Evolutionary conservation across 148 eudicot species (phyloP).

Genomic region (Chenopodium berlandieri): DNA sequence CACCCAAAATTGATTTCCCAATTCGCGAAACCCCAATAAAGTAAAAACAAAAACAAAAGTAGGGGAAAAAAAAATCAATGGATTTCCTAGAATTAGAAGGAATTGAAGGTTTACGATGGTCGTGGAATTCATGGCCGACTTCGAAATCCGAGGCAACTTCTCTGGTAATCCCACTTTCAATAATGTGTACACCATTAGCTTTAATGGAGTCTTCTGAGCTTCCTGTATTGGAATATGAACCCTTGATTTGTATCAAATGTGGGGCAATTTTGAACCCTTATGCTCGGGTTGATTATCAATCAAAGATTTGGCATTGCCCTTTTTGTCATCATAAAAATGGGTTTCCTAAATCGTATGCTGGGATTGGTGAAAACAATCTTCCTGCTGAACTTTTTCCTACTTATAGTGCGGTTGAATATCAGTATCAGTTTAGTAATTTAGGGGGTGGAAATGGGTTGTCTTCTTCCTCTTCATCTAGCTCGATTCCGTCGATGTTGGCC

Average conservation of each 20-base stretch:
- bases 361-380: slow-evolving; percentile 65
- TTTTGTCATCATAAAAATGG: slow-evolving; percentile 63
- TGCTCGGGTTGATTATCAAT: slow-evolving; percentile 74
- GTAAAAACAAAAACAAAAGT: not conserved
- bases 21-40: not conserved
- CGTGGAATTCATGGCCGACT: slow-evolving; percentile 94
- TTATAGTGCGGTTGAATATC: slow-evolving; percentile 77
- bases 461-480: slow-evolving; percentile 35
- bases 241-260: slow-evolving; percentile 59
- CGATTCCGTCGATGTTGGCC: slow-evolving; percentile 28
- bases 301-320: slow-evolving; percentile 87
- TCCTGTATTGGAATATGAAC: slow-evolving; percentile 75
- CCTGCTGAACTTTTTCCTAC: slow-evolving; percentile 97
- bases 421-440: not conserved
- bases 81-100: slow-evolving; percentile 84
- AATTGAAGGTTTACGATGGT: slow-evolving; percentile 85
- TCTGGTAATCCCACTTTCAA: slow-evolving; percentile 65
- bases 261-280: slow-evolving; percentile 83
- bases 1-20: not conserved
- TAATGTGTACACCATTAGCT: slow-evolving; percentile 77
- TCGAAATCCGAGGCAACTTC: slow-evolving; percentile 46
- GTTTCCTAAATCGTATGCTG: slow-evolving; percentile 63
- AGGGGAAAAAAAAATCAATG: slow-evolving; percentile 30
- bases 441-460: slow-evolving; percentile 38
- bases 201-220: slow-evolving; percentile 66